Percentiles rank a stretch among this genome's conserved stretches.
Conservation (phyloP, 2,329 filamentous ascomycete genomes). For the Geosmithia morbida region DNA sequence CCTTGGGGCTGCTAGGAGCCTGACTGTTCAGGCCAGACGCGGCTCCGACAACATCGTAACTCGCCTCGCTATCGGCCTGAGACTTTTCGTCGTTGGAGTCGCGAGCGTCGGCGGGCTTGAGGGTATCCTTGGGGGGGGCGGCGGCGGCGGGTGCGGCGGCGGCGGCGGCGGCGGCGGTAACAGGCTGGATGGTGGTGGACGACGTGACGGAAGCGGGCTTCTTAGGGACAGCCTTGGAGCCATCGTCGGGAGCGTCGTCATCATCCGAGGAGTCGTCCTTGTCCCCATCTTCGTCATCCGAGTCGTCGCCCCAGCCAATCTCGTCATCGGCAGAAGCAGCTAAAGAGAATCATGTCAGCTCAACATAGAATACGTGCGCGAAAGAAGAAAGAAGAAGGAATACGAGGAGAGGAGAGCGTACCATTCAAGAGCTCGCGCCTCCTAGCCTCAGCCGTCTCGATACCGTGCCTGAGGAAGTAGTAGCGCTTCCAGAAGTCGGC, state of each 20-base stretch:
- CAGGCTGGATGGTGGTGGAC: constrained; percentile 45
- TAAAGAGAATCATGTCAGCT: constrained; percentile 14
- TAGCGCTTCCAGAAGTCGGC: constrained; percentile 85
- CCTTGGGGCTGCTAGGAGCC: constrained; percentile 54
- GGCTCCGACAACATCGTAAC: constrained; percentile 83
- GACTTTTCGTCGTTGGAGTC: constrained; percentile 81
- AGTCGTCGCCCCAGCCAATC: constrained; percentile 58
- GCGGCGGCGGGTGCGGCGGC: constrained; percentile 40
- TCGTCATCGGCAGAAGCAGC: constrained; percentile 61
- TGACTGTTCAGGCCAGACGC: constrained; percentile 65
- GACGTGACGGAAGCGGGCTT: constrained; percentile 38
- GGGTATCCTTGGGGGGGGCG: constrained; percentile 33
- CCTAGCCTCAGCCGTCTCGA: constrained; percentile 84
- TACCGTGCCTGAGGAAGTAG: constrained; percentile 84
- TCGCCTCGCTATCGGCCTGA: constrained; percentile 84
- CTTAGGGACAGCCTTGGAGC: constrained; percentile 9
- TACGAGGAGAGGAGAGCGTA: constrained; percentile 23
- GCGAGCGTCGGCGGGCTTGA: constrained; percentile 51
- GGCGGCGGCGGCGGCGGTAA: constrained; percentile 23
- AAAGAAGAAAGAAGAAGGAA: neutral
- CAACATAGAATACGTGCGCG: constrained; percentile 1
- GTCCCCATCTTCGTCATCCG: constrained; percentile 29
- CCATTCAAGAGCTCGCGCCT: constrained; percentile 84
- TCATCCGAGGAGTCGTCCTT: constrained; percentile 11
- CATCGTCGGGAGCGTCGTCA: constrained; percentile 7